Percentiles rank a stretch among this genome's conserved stretches.
phyloP scores from a whole-genome alignment of 345 rosid genomes.

The Melaleuca alternifolia region DNA sequence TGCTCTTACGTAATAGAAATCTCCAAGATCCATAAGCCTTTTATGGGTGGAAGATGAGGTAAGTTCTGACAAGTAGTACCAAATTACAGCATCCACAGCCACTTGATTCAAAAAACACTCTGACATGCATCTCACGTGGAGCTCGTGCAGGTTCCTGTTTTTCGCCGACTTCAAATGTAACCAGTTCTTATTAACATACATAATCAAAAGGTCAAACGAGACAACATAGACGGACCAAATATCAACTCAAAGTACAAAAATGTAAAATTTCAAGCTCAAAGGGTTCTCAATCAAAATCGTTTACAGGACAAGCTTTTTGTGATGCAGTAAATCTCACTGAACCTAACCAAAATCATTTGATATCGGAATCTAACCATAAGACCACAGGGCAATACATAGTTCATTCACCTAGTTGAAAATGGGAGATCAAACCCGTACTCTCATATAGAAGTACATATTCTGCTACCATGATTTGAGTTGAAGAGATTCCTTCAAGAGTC shows the following conservation, averaged over 20 bases:
- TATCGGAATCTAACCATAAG: not conserved
- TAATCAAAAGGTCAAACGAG: not conserved
- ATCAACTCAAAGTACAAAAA: not conserved
- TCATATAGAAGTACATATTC: not conserved
- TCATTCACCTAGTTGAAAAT: not conserved
- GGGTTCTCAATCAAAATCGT: not conserved
- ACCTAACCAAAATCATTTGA: not conserved
- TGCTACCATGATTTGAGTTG: not conserved
- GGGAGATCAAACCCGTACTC: not conserved
- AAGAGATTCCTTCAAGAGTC: conserved; percentile 11
- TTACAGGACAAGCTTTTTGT: not conserved
- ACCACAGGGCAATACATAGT: not conserved
- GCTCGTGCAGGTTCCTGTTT: not conserved
- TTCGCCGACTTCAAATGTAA: not conserved
- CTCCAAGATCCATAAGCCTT: not conserved
- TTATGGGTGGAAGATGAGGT: not conserved
- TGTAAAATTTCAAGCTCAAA: not conserved
- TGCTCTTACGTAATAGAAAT: not conserved
- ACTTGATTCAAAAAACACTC: not conserved
- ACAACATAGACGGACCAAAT: not conserved
- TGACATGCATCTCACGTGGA: too few relatives aligned
- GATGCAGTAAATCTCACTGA: not conserved
- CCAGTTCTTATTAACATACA: not conserved
- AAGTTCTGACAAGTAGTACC: not conserved
- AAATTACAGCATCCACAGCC: not conserved